Evolutionary conservation across 495 filamentous ascomycete genomes (phyloP).

Genomic region (Pyronema omphalodes): DNA sequence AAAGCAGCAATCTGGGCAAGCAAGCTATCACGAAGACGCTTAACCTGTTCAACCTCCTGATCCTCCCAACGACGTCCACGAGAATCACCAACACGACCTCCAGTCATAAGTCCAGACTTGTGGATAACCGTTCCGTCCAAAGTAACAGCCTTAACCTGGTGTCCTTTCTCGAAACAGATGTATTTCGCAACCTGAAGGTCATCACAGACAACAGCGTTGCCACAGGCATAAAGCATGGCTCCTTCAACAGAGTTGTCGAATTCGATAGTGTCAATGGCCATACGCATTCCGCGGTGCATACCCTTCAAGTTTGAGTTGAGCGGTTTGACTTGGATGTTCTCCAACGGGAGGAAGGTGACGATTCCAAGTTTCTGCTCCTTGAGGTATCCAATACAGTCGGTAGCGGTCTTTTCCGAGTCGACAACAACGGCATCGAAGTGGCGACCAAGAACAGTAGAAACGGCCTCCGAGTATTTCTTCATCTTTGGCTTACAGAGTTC

Average conservation of each 20-base stretch:
- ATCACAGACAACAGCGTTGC: conserved; percentile 91
- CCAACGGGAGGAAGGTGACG: conserved; percentile 82
- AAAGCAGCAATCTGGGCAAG: conserved; percentile 53
- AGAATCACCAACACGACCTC: conserved; percentile 57
- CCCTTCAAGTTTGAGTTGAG: conserved; percentile 81
- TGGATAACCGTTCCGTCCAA: conserved; percentile 86
- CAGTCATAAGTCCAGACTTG: conserved; percentile 94
- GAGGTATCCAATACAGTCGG: conserved; percentile 85
- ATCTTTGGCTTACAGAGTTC: conserved; percentile 91
- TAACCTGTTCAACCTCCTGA: conserved; percentile 54
- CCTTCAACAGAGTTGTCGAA: conserved; percentile 75
- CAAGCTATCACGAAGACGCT: conserved; percentile 44
- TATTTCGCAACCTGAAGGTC: conserved; percentile 66
- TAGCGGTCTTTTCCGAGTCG: conserved; percentile 87
- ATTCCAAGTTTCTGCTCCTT: conserved; percentile 72
- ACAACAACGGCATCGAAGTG: conserved; percentile 89
- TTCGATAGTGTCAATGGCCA: conserved; percentile 91
- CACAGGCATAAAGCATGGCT: conserved; percentile 86
- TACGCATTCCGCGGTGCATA: conserved; percentile 62
- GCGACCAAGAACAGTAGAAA: conserved; percentile 77
- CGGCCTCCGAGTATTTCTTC: conserved; percentile 84
- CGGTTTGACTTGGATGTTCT: conserved; percentile 86
- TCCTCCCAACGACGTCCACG: conserved; percentile 75
- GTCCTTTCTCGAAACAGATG: conserved; percentile 65
- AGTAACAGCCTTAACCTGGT: conserved; percentile 86